Evolutionary conservation across 1,139 yeast species (phyloP).

Genomic region (Candida sp.): DNA sequence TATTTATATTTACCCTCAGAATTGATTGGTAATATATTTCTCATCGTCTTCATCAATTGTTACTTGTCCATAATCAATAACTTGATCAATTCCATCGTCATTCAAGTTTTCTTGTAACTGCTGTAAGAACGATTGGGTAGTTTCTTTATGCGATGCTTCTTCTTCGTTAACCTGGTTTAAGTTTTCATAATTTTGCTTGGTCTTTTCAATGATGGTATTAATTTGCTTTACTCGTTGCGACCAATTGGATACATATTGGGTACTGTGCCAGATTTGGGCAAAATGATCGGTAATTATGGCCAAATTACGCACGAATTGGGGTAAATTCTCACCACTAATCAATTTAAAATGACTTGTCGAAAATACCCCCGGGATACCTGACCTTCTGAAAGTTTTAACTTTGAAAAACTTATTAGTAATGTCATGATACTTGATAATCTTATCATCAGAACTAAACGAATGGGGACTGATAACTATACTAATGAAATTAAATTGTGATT

Average conservation of each 20-base stretch:
- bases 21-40: not conserved
- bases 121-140: constrained; percentile 26
- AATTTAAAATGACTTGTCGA: constrained; percentile 76
- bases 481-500: constrained; percentile 79
- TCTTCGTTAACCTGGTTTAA: constrained; percentile 20
- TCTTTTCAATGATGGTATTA: constrained; percentile 42
- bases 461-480: constrained; percentile 78
- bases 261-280: constrained; percentile 70
- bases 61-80: not conserved
- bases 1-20: no score
- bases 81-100: constrained; percentile 6
- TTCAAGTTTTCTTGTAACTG: constrained; percentile 19
- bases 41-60: not conserved
- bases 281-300: constrained; percentile 68
- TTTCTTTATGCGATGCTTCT: constrained; percentile 11
- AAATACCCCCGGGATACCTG: constrained; percentile 74
- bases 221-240: constrained; percentile 61
- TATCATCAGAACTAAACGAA: constrained; percentile 10
- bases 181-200: constrained; percentile 24
- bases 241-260: constrained; percentile 59
- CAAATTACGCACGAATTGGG: constrained; percentile 64
- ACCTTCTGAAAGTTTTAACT: constrained; percentile 61
- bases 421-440: not conserved
- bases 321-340: constrained; percentile 55
- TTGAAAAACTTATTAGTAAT: constrained; percentile 34